These are phyloP conservation scores for Geosmithia putterillii DNA, from an alignment of 2,329 filamentous ascomycete species.

Conservation along the genomic window DNA sequence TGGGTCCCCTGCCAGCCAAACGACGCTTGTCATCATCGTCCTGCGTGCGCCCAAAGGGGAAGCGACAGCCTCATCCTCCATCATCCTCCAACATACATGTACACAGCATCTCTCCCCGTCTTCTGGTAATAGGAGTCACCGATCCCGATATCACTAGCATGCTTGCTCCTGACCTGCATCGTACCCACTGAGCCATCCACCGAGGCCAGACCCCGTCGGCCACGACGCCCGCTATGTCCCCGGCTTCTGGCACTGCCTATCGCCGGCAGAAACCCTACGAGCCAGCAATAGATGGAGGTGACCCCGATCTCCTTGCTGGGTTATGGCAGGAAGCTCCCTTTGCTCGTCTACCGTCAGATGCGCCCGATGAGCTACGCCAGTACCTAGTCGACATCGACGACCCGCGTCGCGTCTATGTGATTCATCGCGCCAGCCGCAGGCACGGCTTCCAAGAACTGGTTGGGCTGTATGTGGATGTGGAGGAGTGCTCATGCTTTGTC, in stretches of 20 bases:
- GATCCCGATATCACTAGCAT: neutral
- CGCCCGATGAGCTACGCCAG: conserved; percentile 43
- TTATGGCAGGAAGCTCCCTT: conserved; percentile 52
- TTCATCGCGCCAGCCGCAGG: conserved; percentile 47
- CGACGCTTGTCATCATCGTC: neutral
- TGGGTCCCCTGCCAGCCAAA: neutral
- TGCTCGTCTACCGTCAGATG: conserved; percentile 45
- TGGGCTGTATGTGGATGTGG: conserved; percentile 38
- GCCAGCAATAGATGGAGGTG: neutral
- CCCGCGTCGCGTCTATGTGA: conserved; percentile 46
- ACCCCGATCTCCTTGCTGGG: conserved; percentile 38
- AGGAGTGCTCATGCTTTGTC: no score
- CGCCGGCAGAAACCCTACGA: neutral
- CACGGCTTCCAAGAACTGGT: conserved; percentile 56
- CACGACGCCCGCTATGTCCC: neutral
- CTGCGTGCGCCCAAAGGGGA: neutral
- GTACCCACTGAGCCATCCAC: neutral
- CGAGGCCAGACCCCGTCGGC: neutral
- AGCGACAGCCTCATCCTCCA: neutral
- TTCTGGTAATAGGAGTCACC: neutral
- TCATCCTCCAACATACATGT: no score
- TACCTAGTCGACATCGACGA: conserved; percentile 47
- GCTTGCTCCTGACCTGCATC: neutral
- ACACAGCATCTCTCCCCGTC: neutral
- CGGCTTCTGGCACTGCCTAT: neutral